phyloP scores from a whole-genome alignment of 805 yeast species.

The Candida pini region DNA sequence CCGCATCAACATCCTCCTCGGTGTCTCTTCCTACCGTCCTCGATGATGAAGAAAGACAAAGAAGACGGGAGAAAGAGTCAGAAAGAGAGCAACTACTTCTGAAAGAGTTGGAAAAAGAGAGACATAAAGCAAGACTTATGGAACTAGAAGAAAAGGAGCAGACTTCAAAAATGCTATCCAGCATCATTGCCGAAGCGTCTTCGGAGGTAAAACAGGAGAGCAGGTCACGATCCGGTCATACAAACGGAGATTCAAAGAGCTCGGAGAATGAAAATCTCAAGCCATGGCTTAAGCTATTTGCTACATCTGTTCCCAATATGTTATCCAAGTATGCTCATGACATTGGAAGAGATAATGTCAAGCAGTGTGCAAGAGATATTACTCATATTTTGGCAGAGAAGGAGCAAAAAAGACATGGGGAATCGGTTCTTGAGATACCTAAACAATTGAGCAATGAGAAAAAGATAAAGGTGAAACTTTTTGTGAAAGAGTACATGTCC shows the following conservation, averaged over 20 bases:
- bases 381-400: slow-evolving; percentile 62
- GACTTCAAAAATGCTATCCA: slow-evolving; percentile 19
- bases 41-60: slow-evolving; percentile 20
- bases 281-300: slow-evolving; percentile 50
- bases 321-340: slow-evolving; percentile 59
- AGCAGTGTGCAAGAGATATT: slow-evolving; percentile 75
- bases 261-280: slow-evolving; percentile 17
- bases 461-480: slow-evolving; percentile 61
- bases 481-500: slow-evolving; percentile 59
- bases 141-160: slow-evolving; percentile 22
- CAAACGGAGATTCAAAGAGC: slow-evolving; percentile 2
- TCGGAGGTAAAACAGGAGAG: slow-evolving; percentile 8
- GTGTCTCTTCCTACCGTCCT: background rate
- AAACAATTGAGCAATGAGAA: slow-evolving; percentile 57
- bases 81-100: slow-evolving; percentile 24
- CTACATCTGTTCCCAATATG: slow-evolving; percentile 72
- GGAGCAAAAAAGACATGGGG: slow-evolving; percentile 48
- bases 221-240: slow-evolving; percentile 4
- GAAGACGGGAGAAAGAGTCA: slow-evolving; percentile 25
- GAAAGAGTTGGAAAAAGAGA: slow-evolving; percentile 29
- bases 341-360: slow-evolving; percentile 67
- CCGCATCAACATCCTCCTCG: background rate
- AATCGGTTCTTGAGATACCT: slow-evolving; percentile 36
- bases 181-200: slow-evolving; percentile 28
- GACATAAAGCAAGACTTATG: slow-evolving; percentile 26